phyloP scores from a whole-genome alignment of 2,329 filamentous ascomycete genomes.

The Shiraia bambusicola region DNA sequence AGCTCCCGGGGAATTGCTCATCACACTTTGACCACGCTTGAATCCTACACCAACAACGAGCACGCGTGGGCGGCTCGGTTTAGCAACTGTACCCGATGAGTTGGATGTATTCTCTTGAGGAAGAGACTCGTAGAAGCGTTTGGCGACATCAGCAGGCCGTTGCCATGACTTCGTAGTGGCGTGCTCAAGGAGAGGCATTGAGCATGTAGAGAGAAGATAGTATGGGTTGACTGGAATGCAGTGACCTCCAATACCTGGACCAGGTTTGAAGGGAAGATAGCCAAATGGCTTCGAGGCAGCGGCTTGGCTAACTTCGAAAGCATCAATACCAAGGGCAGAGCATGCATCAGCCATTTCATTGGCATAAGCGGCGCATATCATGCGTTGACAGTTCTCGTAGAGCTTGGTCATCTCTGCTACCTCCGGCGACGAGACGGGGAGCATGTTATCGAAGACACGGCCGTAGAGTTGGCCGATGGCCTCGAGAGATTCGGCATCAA shows the following conservation, averaged over 20 bases:
- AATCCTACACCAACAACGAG: slow-evolving; percentile 58
- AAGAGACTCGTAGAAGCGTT: slow-evolving; percentile 9
- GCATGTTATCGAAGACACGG: slow-evolving; percentile 51
- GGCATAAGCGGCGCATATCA: slow-evolving; percentile 57
- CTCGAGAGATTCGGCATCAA: slow-evolving; percentile 45
- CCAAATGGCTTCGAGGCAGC: slow-evolving; percentile 54
- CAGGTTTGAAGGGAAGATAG: slow-evolving; percentile 52
- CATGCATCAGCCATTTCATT: slow-evolving; percentile 61
- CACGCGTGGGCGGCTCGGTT: slow-evolving; percentile 38
- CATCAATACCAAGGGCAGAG: slow-evolving; percentile 48
- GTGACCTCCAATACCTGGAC: slow-evolving; percentile 57
- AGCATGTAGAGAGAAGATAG: slow-evolving; percentile 51
- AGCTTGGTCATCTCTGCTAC: slow-evolving; percentile 61
- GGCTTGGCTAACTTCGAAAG: slow-evolving; percentile 53
- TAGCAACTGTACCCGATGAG: not conserved
- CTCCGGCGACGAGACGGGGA: slow-evolving; percentile 56
- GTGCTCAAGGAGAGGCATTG: slow-evolving; percentile 50
- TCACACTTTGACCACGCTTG: slow-evolving; percentile 52
- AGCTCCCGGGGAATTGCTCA: slow-evolving; percentile 53
- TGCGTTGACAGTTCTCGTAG: slow-evolving; percentile 60
- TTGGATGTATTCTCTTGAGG: slow-evolving; percentile 1
- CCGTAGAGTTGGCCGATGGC: slow-evolving; percentile 51
- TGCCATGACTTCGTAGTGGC: slow-evolving; percentile 50
- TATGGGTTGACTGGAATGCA: slow-evolving; percentile 59
- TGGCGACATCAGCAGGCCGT: slow-evolving; percentile 43